Evolutionary conservation across 2,329 filamentous ascomycete species (phyloP).

Genomic region (Nemania serpens): DNA sequence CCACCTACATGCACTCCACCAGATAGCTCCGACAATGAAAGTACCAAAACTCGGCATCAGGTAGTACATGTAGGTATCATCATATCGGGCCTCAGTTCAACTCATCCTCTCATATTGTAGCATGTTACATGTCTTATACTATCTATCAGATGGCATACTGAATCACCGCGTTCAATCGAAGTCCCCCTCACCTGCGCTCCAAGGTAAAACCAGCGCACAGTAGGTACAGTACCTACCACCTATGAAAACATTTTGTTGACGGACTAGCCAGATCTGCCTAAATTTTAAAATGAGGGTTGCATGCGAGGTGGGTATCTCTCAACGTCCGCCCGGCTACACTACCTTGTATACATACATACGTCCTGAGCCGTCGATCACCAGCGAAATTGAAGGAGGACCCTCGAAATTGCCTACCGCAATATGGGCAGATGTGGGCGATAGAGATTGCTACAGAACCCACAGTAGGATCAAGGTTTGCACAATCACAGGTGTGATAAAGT

Average conservation of each 20-base stretch:
- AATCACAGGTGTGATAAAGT: constrained; percentile 17
- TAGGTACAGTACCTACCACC: not conserved
- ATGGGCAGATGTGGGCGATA: constrained; percentile 5
- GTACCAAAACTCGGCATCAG: constrained; percentile 30
- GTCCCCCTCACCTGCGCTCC: not conserved
- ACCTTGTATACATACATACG: too few species aligned
- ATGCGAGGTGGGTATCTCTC: constrained; percentile 18
- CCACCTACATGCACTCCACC: not conserved
- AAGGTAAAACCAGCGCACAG: not conserved
- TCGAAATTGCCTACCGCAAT: constrained; percentile 28
- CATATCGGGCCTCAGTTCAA: not conserved
- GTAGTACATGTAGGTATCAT: too few species aligned
- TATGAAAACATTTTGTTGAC: constrained; percentile 5
- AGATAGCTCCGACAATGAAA: constrained; percentile 10
- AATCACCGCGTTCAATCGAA: not conserved
- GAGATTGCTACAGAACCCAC: constrained; percentile 10
- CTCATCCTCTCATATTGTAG: too few species aligned
- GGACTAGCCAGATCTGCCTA: constrained; percentile 22
- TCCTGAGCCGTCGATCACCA: constrained; percentile 27
- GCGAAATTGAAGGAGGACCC: constrained; percentile 29
- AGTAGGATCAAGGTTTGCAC: constrained; percentile 7
- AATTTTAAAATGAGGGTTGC: constrained; percentile 27
- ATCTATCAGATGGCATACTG: constrained; percentile 7
- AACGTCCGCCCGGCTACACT: constrained; percentile 21
- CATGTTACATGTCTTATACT: too few species aligned